A percentile compares a stretch with the other conserved stretches of the same genome.
These are phyloP conservation scores for Aspergillus haitiensis DNA, from an alignment of 495 filamentous ascomycete species.

Conservation along the genomic window DNA sequence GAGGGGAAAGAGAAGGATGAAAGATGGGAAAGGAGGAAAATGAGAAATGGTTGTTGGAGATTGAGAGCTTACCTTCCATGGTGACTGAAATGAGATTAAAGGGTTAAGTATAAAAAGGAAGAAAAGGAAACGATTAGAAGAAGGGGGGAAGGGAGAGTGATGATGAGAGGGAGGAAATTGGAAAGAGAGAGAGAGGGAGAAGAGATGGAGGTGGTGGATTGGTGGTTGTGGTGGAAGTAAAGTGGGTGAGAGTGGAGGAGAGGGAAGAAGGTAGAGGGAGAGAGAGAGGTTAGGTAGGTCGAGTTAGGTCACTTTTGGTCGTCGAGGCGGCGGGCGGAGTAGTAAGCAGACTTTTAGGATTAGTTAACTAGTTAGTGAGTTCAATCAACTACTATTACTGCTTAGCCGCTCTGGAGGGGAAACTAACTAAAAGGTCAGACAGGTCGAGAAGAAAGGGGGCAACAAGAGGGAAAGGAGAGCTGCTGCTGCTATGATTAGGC, in stretches of 20 bases:
- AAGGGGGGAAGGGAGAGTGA: conserved; percentile 27
- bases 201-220: conserved; percentile 32
- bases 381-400: not conserved
- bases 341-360: conserved; percentile 1
- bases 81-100: conserved; percentile 47
- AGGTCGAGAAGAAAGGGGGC: conserved; percentile 4
- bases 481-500: conserved; percentile 19
- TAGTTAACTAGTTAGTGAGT: conserved; percentile 1
- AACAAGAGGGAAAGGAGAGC: conserved; percentile 5
- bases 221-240: conserved; percentile 32
- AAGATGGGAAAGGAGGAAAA: conserved; percentile 19
- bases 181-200: conserved; percentile 31
- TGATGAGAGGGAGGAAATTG: conserved; percentile 30
- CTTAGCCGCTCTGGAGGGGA: conserved; percentile 2
- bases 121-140: conserved; percentile 26
- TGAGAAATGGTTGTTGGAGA: conserved; percentile 38
- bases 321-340: not conserved
- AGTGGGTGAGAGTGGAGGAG: conserved; percentile 29
- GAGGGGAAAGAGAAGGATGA: conserved; percentile 18
- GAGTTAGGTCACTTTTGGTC: conserved; percentile 19
- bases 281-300: conserved; percentile 26
- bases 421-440: not conserved
- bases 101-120: conserved; percentile 40
- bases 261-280: conserved; percentile 24
- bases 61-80: conserved; percentile 75